Evolutionary conservation across 805 yeast species (phyloP), one percentile per base, ranked within the genome.

Genomic region (Metschnikowia henanensis): DNA sequence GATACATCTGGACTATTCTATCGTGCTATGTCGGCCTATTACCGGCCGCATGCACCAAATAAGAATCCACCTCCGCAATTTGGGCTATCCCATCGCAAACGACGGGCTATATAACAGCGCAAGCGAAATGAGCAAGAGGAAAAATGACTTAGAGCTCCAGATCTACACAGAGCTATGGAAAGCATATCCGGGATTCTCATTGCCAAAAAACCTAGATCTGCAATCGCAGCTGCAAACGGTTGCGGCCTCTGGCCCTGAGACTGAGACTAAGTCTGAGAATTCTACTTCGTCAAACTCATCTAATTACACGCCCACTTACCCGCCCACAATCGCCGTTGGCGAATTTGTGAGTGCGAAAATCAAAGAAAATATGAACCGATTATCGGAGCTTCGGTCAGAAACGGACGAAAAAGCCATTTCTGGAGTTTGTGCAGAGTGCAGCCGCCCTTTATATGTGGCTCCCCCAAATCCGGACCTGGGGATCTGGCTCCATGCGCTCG

Each of bases 21-120:
- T 79, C 1, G 78, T 79, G 1, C 43, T 55, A 43, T 79, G 83
- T 49, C 57, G 55, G 32, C 83, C 83, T 0, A 46, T 72, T 6
- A 75, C 81, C 0, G 84, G 84, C 0, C 64, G 75, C 47, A 76
- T 76, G 57, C 84, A 79, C 58, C 84, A 79, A 56, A 77, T 79
- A 20, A 61, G 84, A 10, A 76, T 79, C 5, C 84, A 79, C 56
- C 57, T 79, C 10, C 57, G 80, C 18, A 72, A 76, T 49, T 37
- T 78, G 47, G 73, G 74, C 9, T 35, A 25, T 21, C 57, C 58
- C 4, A 54, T 54, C 30, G 34, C 49, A 29, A 54, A 54, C 35
- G 58, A 54, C 40, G 29, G 7, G 1, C 23, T 49, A 12, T 54
- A 52, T 37, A 36, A 37, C 20, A 51, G 37, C 30, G 34, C 33